Evolutionary conservation across 768 basidiomycete genomes (phyloP).

Genomic region (Phylloporus arenicola): DNA sequence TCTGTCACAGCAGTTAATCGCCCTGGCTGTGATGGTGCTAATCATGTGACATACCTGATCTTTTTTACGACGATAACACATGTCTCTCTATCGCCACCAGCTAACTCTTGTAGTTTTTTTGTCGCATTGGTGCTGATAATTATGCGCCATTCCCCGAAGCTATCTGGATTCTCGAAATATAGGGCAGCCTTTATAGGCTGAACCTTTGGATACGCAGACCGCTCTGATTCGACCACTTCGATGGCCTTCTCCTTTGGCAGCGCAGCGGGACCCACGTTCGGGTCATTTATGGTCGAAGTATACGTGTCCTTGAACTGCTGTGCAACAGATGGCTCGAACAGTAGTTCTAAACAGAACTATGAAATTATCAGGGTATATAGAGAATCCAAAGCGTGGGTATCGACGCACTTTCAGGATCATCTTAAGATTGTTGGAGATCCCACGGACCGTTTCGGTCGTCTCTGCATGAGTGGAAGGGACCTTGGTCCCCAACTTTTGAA

Average conservation of each 20-base stretch:
- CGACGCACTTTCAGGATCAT: conserved; percentile 26
- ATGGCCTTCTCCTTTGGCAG: background rate
- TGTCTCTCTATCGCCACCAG: conserved; percentile 39
- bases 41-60: conserved; percentile 45
- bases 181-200: conserved; percentile 46
- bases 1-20: conserved; percentile 29
- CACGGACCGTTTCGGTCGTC: conserved; percentile 3
- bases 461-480: conserved; percentile 26
- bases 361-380: background rate
- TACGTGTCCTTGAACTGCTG: conserved; percentile 9
- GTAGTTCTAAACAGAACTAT: conserved; percentile 24
- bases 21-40: background rate
- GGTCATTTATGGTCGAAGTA: background rate
- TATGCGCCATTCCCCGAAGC: conserved; percentile 63
- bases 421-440: conserved; percentile 25
- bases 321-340: conserved; percentile 14
- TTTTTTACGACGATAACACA: conserved; percentile 61
- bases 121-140: conserved; percentile 49
- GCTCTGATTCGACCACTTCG: conserved; percentile 6
- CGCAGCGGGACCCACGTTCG: background rate
- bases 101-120: conserved; percentile 43
- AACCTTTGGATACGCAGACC: conserved; percentile 24
- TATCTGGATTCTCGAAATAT: conserved; percentile 52
- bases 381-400: no score
- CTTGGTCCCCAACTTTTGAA: conserved; percentile 24